These are phyloP conservation scores for Globisporangium iwayamae DNA, from an alignment of 352 stramenopile genomes.

Conservation along the genomic window DNA sequence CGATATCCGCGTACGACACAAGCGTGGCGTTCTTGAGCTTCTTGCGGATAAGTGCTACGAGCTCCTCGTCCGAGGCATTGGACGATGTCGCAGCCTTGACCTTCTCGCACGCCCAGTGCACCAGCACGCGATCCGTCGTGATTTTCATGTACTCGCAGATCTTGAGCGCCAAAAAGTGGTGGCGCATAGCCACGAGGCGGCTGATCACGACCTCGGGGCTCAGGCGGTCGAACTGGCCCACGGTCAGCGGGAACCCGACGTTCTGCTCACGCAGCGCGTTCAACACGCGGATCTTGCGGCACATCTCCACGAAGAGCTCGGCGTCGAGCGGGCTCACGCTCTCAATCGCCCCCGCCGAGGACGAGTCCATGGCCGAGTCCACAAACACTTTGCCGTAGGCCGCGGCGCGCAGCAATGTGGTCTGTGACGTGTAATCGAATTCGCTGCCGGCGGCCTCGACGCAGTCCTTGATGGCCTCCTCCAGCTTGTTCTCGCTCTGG, in stretches of 20 bases:
- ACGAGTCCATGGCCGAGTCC: slow-evolving; percentile 53
- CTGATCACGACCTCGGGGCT: slow-evolving; percentile 84
- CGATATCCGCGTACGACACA: slow-evolving; percentile 81
- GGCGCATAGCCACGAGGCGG: slow-evolving; percentile 75
- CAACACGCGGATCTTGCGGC: slow-evolving; percentile 86
- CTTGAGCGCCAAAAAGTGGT: slow-evolving; percentile 89
- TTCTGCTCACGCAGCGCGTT: slow-evolving; percentile 83
- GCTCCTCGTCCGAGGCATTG: slow-evolving; percentile 64
- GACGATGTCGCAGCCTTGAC: slow-evolving; percentile 55
- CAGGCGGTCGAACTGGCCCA: slow-evolving; percentile 79
- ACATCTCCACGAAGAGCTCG: slow-evolving; percentile 88
- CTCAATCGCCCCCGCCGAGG: slow-evolving; percentile 21
- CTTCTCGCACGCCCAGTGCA: slow-evolving; percentile 90
- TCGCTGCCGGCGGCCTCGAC: slow-evolving; percentile 83
- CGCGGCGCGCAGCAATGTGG: slow-evolving; percentile 72
- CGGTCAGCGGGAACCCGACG: slow-evolving; percentile 78
- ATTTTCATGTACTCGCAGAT: slow-evolving; percentile 89
- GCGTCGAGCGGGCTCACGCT: slow-evolving; percentile 42
- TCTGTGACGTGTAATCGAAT: slow-evolving; percentile 82
- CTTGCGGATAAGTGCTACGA: slow-evolving; percentile 80
- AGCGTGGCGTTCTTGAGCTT: slow-evolving; percentile 80
- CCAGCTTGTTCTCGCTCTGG: slow-evolving; percentile 67
- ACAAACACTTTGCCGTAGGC: slow-evolving; percentile 90
- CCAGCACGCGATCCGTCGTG: slow-evolving; percentile 84
- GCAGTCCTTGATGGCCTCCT: slow-evolving; percentile 87